phyloP scores from a whole-genome alignment of 1,284 basidiomycete genomes.

The Papiliotrema laurentii region DNA sequence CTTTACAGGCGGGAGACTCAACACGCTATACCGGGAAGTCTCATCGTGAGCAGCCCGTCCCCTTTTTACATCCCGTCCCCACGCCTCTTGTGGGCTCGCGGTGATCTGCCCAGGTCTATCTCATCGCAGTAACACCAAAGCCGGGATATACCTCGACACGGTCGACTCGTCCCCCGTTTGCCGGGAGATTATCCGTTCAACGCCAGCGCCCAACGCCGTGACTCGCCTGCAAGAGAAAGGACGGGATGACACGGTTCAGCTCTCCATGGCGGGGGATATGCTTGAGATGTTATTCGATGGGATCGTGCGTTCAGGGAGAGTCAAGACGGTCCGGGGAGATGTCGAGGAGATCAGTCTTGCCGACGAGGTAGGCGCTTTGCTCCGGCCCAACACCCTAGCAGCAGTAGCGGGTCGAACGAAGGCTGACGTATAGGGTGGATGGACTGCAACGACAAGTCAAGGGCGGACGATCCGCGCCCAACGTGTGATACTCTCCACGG shows the following conservation, averaged over 20 bases:
- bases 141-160: slow-evolving; percentile 24
- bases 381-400: background rate
- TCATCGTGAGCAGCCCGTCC: slow-evolving; percentile 20
- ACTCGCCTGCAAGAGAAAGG: slow-evolving; percentile 11
- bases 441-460: background rate
- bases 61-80: background rate
- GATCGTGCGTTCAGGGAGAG: slow-evolving; percentile 4
- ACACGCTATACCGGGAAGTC: slow-evolving; percentile 24
- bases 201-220: slow-evolving; percentile 17
- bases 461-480: background rate
- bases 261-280: slow-evolving; percentile 20
- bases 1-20: slow-evolving; percentile 21
- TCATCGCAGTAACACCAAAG: slow-evolving; percentile 22
- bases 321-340: slow-evolving; percentile 10
- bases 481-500: slow-evolving; percentile 17
- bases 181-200: slow-evolving; percentile 8
- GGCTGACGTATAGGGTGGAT: background rate
- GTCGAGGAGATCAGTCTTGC: slow-evolving; percentile 5
- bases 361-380: slow-evolving; percentile 2
- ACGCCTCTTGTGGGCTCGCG: background rate
- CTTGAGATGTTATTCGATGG: slow-evolving; percentile 13
- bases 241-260: slow-evolving; percentile 17
- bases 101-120: background rate
- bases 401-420: background rate
- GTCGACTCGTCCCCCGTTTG: slow-evolving; percentile 16